Base-by-base conservation (phyloP, 768 basidiomycete genomes). In the Pleurotus salmoneostramineus region DNA sequence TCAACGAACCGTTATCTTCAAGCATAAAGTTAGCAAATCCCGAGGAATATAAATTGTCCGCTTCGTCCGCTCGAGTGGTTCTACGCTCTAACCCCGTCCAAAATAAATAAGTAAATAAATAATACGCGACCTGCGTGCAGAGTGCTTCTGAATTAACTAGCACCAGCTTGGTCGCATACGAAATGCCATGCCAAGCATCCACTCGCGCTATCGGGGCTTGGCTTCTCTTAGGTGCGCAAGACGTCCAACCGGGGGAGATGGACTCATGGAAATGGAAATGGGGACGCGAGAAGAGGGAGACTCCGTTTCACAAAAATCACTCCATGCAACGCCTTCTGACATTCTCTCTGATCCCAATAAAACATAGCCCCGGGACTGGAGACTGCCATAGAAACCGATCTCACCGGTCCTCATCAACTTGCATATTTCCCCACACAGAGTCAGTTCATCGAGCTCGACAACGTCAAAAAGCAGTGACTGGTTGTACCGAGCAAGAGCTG, bases 101-200 rank as follows among this genome's bases (percentile, higher is more conserved):
- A 27, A 27, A 52, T 42, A 49, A 55, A 55, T 55, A 55, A 55
- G 14, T 55, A 55, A 42, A 42, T 55, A 55, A 55, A 43, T 55
- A 55, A 55, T 21, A n/a, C 4, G 10, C 10, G n/a, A 7, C 10
- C 7, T 2, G 45, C 21, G 21, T 27, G 21, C 21, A 27, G 21
- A 47, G 21, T 15, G 34, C 50, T 52, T 52, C 50, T 55, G 52
- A 55, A 55, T 55, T 55, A 27, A 27, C 21, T 27, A 55, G 52
- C 52, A 54, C 52, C 52, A 54, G 52, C 52, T 54, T 54, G 50
- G 52, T 54, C 52, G 52, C 52, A 55, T 43, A 55, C 52, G 52
- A 55, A 55, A 55, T 42, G 52, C 52, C 40, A 52, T 55, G 52
- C 52, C 52, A 55, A 55, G 52, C 12, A 36, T 40, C 52, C 21